Evolutionary conservation across 139 green algal species (phyloP).

Genomic region (Dunaliella sp.): DNA sequence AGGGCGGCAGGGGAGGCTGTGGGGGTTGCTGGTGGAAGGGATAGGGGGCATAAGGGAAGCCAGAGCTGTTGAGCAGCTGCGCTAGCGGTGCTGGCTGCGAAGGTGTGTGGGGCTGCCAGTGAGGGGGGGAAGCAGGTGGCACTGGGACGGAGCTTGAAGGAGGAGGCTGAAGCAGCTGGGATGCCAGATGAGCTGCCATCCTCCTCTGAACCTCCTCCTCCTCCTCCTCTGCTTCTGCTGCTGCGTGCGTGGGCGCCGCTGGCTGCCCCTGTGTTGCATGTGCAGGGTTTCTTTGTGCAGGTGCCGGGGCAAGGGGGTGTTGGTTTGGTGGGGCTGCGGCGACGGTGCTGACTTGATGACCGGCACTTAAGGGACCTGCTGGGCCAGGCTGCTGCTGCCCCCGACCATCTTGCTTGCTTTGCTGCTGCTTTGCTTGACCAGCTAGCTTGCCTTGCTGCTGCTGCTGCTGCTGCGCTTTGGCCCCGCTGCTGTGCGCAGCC

Average conservation of each 20-base stretch:
- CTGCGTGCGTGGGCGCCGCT: background rate
- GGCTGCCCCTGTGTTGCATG: no score
- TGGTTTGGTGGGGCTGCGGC: no score
- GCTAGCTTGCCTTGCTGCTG: conserved; percentile 2
- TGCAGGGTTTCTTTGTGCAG: no score
- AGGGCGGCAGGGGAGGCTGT: background rate
- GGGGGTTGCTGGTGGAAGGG: background rate
- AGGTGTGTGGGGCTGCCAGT: no score
- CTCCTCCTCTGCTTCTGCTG: background rate
- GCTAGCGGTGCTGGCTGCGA: no score
- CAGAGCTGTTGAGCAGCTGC: background rate
- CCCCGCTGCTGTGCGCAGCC: background rate
- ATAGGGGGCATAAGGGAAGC: background rate
- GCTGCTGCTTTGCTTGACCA: background rate
- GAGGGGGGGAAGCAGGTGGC: background rate
- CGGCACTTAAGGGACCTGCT: no score
- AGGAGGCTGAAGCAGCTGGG: background rate
- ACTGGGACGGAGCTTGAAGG: no score
- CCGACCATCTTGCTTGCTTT: background rate
- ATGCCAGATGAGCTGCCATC: background rate
- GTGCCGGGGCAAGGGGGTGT: no score
- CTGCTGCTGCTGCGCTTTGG: conserved; percentile 2
- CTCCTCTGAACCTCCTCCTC: background rate
- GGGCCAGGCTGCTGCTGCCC: conserved; percentile 10
- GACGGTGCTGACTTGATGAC: no score